A percentile compares a stretch with the other conserved stretches of the same genome.
Evolutionary conservation across 1,284 basidiomycete genomes (phyloP).

Genomic region (Abortiporus biennis): DNA sequence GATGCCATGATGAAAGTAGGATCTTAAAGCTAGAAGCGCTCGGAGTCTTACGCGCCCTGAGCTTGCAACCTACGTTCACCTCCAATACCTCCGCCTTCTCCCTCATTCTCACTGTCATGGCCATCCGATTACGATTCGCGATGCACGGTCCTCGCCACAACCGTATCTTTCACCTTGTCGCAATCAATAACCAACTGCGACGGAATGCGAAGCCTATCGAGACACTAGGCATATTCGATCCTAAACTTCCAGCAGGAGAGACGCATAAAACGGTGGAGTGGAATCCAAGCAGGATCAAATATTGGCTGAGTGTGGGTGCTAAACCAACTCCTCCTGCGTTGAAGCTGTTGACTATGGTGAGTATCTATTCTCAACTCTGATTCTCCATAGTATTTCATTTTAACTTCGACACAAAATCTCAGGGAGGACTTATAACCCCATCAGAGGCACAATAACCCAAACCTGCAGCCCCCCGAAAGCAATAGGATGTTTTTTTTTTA

Average conservation of each 20-base stretch:
- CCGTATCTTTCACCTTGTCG: conserved; percentile 86
- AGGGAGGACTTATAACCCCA: too few species aligned
- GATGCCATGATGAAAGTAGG: conserved; percentile 41
- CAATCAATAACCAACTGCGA: conserved; percentile 68
- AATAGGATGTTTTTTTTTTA: too few species aligned
- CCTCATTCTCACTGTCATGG: too few species aligned
- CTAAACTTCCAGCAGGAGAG: conserved; percentile 43
- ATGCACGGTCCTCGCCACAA: conserved; percentile 78
- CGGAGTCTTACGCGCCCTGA: neutral
- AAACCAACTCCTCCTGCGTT: conserved; percentile 77
- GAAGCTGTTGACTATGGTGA: conserved; percentile 74
- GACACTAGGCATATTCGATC: conserved; percentile 85
- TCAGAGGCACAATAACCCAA: too few species aligned
- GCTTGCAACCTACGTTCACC: neutral
- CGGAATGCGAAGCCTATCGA: conserved; percentile 91
- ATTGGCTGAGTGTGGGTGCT: conserved; percentile 86
- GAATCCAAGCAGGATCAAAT: conserved; percentile 86
- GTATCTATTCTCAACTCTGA: conserved; percentile 26
- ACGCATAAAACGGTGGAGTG: conserved; percentile 77
- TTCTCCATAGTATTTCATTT: too few species aligned
- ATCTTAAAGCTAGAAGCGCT: neutral
- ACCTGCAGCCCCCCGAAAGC: too few species aligned
- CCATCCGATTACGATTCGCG: conserved; percentile 81
- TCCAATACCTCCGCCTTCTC: neutral
- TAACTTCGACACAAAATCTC: too few species aligned